phyloP scores from a whole-genome alignment of 345 rosid genomes.

The Syzygium aromaticum region DNA sequence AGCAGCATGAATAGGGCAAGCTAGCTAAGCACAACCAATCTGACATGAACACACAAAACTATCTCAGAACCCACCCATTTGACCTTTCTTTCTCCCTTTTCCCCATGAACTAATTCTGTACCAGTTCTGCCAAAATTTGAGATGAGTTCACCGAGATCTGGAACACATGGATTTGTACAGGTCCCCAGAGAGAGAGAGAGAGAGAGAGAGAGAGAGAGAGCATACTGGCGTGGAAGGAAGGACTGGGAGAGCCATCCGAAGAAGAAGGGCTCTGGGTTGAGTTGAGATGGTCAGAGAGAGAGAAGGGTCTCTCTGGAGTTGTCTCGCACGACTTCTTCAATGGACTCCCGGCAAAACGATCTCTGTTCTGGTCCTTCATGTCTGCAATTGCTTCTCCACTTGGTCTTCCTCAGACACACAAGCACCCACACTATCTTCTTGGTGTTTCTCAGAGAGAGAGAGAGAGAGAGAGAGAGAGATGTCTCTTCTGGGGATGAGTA shows the following conservation, averaged over 20 bases:
- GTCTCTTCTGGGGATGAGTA: neutral
- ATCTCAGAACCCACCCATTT: neutral
- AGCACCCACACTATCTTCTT: neutral
- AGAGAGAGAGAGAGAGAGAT: neutral
- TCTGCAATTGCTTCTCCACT: neutral
- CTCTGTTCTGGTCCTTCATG: constrained; percentile 1
- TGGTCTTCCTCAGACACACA: neutral
- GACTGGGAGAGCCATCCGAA: constrained; percentile 1
- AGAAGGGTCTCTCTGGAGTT: constrained; percentile 13
- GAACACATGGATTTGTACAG: neutral
- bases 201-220: neutral
- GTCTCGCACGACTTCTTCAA: constrained; percentile 7
- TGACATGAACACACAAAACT: neutral
- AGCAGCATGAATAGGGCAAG: neutral
- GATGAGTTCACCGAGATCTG: neutral
- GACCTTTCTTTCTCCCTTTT: neutral
- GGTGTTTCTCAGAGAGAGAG: neutral
- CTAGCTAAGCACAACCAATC: neutral
- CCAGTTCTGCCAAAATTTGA: neutral
- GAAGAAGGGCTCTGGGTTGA: constrained; percentile 10
- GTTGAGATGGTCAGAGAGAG: constrained; percentile 7
- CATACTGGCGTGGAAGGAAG: constrained; percentile 2
- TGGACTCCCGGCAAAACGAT: neutral
- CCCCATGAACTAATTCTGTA: neutral
- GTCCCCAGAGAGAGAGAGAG: neutral